Conservation (phyloP, 306 rosid genomes). For the Begonia masoniana region DNA sequence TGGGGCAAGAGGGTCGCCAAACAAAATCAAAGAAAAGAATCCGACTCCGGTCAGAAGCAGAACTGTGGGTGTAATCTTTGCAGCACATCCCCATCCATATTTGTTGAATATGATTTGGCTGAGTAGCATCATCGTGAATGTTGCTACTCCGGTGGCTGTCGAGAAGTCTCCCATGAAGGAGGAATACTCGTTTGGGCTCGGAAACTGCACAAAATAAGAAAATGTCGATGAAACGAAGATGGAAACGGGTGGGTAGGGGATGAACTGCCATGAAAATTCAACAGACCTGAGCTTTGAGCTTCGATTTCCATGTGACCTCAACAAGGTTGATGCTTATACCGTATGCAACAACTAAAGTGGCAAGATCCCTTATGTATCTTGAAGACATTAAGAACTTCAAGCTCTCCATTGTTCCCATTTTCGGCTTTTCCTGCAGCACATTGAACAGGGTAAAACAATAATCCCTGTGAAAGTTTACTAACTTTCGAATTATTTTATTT, state of each 20-base stretch:
- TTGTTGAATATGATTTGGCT: slow-evolving; percentile 72
- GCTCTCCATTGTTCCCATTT: slow-evolving; percentile 97
- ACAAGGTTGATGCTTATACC: slow-evolving; percentile 95
- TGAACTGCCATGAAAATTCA: slow-evolving; percentile 1
- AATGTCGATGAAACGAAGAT: too few species aligned
- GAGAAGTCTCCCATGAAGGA: slow-evolving; percentile 99
- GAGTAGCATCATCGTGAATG: slow-evolving; percentile 82
- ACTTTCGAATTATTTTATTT: too few species aligned
- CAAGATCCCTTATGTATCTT: slow-evolving; percentile 77
- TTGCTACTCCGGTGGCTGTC: slow-evolving; percentile 80
- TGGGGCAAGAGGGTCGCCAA: slow-evolving; percentile 69
- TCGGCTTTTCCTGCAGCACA: slow-evolving; percentile 61
- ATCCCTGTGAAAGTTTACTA: too few species aligned
- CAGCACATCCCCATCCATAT: slow-evolving; percentile 98
- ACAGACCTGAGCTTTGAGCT: slow-evolving; percentile 93
- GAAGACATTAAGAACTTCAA: slow-evolving; percentile 96
- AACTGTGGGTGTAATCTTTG: slow-evolving; percentile 84
- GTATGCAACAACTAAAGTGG: slow-evolving; percentile 93
- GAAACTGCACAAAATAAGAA: slow-evolving; percentile 36
- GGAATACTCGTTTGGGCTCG: slow-evolving; percentile 90
- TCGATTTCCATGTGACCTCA: slow-evolving; percentile 97
- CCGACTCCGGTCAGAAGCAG: slow-evolving; percentile 80
- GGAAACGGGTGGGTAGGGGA: too few species aligned
- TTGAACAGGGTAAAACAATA: too few species aligned
- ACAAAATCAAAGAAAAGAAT: slow-evolving; percentile 77